Base-by-base conservation (phyloP, 2,329 filamentous ascomycete genomes). In the Cladosporium sp. region DNA sequence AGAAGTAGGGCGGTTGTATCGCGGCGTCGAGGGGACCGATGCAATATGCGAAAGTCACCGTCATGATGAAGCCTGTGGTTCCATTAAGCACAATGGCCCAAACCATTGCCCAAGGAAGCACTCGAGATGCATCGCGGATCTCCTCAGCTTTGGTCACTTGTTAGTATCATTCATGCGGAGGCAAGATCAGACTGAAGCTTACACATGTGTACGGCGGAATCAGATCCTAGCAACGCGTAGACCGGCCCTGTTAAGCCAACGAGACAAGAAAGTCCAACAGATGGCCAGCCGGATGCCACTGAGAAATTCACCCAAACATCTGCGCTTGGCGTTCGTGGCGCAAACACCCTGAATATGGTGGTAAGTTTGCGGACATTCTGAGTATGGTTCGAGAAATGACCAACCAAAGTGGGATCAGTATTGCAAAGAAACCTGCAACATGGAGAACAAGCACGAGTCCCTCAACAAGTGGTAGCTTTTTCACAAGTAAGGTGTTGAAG, bases 361-460 rank as follows among this genome's bases (percentile, higher is more conserved):
- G 73, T 69, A 61, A 83, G 82, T 1, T 72, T 69, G 3, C 75
- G 75, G 58, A 82, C 1, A 3, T 73, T 14, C 73, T 65, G 0
- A 76, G 69, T 17, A 73, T 70, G 28, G 74, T 72, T 7, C 72
- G 70, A 1, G 75, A 73, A 0, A 75, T 74, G 56, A 78, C 69
- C 1, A 75, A 70, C 60, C 75, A 71, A 5, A 82, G 66, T 0
- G 77, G 73, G 28, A 82, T 77, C 9, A 83, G 66, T 58, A 82
- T 78, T 0, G 75, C 80, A 58, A 83, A 79, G 66, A 82, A 80
- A 3, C 80, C 81, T 14, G 78, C 65, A n/a, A 82, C 69, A 59
- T 83, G 81, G 5, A 83, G 64, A 25, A 80, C 73, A 8, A 82
- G 68, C 20, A 81, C 72, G 9, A 78, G 61, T 0, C 75, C 76